Evolutionary conservation across 2,329 filamentous ascomycete species (phyloP).

Genomic region (Penicillium sp.): DNA sequence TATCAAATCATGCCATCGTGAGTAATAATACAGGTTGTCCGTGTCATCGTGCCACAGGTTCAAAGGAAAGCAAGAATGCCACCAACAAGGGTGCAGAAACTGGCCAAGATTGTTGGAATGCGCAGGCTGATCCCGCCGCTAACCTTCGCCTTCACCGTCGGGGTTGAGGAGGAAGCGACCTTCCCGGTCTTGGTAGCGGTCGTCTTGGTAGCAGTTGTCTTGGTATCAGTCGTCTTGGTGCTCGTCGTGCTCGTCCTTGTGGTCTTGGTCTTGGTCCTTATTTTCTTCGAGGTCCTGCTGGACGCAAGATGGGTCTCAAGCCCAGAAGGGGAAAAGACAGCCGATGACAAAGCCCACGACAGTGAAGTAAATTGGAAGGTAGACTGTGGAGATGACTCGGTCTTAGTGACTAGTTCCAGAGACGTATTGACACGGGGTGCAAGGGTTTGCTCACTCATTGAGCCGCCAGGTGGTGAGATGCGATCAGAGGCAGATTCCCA

Average conservation of each 20-base stretch:
- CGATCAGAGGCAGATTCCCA: slow-evolving; percentile 76
- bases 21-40: slow-evolving; percentile 19
- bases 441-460: slow-evolving; percentile 56
- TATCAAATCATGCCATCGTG: slow-evolving; percentile 16
- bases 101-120: slow-evolving; percentile 11
- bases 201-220: neutral
- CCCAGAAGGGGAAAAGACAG: slow-evolving; percentile 44
- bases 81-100: slow-evolving; percentile 24
- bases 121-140: slow-evolving; percentile 16
- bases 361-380: slow-evolving; percentile 52
- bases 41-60: slow-evolving; percentile 1
- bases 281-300: slow-evolving; percentile 1
- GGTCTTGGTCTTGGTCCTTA: neutral
- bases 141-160: slow-evolving; percentile 8
- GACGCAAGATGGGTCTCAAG: slow-evolving; percentile 34
- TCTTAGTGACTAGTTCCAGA: slow-evolving; percentile 26
- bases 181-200: slow-evolving; percentile 2
- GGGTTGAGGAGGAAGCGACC: slow-evolving; percentile 3
- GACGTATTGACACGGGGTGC: slow-evolving; percentile 11
- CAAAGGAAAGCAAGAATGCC: slow-evolving; percentile 19
- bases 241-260: too few species aligned
- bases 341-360: slow-evolving; percentile 43
- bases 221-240: neutral
- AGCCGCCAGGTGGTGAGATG: slow-evolving; percentile 65
- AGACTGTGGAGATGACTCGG: slow-evolving; percentile 34